phyloP scores from a whole-genome alignment of 169 alveolate genomes.

The Haemoproteus tartakovskyi region DNA sequence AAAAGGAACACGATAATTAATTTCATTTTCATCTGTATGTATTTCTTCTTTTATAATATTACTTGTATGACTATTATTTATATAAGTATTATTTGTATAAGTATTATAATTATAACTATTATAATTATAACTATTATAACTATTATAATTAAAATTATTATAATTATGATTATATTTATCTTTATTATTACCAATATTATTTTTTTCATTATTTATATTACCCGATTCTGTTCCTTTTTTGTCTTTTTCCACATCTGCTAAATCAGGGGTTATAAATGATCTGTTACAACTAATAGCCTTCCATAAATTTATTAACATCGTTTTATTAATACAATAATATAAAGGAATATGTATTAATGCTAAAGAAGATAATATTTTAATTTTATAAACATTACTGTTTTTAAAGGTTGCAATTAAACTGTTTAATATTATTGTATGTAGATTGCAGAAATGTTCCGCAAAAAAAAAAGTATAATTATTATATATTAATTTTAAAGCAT shows the following conservation, averaged over 20 bases:
- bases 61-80: too few species aligned
- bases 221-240: too few species aligned
- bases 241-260: too few species aligned
- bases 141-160: slow-evolving; percentile 3
- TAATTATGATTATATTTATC: slow-evolving; percentile 1
- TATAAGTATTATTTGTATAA: too few species aligned
- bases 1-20: too few species aligned
- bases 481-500: slow-evolving; percentile 57
- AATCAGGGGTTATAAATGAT: slow-evolving; percentile 7
- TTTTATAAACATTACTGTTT: slow-evolving; percentile 62
- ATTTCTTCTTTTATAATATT: too few species aligned
- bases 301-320: slow-evolving; percentile 40
- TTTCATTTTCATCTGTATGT: too few species aligned
- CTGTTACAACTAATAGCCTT: slow-evolving; percentile 21
- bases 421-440: slow-evolving; percentile 35
- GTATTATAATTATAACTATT: too few species aligned
- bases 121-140: background rate
- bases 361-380: slow-evolving; percentile 55
- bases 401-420: slow-evolving; percentile 35
- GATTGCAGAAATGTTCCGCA: slow-evolving; percentile 19
- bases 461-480: slow-evolving; percentile 56
- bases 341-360: slow-evolving; percentile 62
- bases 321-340: slow-evolving; percentile 27
- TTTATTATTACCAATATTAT: too few species aligned
- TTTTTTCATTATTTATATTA: too few species aligned